Percentiles rank a stretch among this genome's conserved stretches.
Conservation (phyloP, 805 yeast species). For the Candida mattraensis region DNA sequence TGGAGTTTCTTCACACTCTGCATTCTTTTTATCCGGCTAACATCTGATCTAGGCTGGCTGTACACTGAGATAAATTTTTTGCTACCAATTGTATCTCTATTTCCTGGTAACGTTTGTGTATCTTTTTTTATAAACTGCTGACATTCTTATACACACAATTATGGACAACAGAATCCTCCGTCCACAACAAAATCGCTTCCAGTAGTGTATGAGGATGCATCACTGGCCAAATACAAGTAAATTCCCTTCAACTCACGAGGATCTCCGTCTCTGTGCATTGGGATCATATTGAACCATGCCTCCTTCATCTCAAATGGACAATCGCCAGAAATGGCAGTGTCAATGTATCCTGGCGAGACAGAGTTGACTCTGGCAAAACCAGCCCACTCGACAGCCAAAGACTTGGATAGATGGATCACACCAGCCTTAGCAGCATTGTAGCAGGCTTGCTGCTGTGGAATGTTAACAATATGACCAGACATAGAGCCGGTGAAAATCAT, state of each 20-base stretch:
- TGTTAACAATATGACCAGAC: constrained; percentile 51
- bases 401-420: constrained; percentile 43
- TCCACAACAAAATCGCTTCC: constrained; percentile 47
- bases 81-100: no score
- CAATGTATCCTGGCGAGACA: constrained; percentile 49
- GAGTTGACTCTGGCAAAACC: constrained; percentile 48
- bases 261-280: constrained; percentile 46
- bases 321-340: constrained; percentile 39
- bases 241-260: constrained; percentile 51
- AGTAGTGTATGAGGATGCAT: constrained; percentile 47
- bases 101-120: no score
- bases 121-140: no score
- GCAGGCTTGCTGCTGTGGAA: constrained; percentile 47
- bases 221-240: constrained; percentile 48
- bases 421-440: constrained; percentile 49
- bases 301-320: constrained; percentile 26
- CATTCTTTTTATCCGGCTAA: no score
- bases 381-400: constrained; percentile 47
- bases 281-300: constrained; percentile 31
- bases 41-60: no score
- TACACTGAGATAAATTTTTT: no score
- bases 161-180: constrained; percentile 38
- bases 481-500: constrained; percentile 51
- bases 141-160: constrained; percentile 2
- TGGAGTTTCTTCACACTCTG: no score